A percentile compares a stretch with the other conserved stretches of the same genome.
These are phyloP conservation scores for Clavispora fructus DNA, from an alignment of 805 yeast species.

Conservation along the genomic window DNA sequence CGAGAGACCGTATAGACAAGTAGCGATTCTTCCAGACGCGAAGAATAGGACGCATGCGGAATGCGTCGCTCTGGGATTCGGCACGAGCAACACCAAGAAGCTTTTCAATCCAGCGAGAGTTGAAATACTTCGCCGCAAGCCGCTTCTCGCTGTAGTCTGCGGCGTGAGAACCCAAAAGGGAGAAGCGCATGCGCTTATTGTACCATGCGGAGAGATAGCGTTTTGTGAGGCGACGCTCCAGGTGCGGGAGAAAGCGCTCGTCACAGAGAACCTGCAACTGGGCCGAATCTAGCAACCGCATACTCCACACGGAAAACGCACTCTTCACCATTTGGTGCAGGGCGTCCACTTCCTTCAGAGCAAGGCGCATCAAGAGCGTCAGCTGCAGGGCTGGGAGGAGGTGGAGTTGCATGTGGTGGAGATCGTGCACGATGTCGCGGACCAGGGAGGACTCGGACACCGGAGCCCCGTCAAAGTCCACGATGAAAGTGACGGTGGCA, in stretches of 20 bases:
- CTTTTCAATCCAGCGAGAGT: background rate
- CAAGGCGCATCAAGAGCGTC: constrained; percentile 29
- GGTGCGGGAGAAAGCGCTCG: constrained; percentile 5
- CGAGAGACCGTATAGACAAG: constrained; percentile 1
- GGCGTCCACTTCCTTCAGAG: constrained; percentile 15
- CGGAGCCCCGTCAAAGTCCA: constrained; percentile 26
- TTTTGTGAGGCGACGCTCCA: background rate
- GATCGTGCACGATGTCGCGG: constrained; percentile 17
- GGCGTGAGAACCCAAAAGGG: background rate
- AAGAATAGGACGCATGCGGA: background rate
- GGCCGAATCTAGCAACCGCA: constrained; percentile 6
- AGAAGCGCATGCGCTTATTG: constrained; percentile 1
- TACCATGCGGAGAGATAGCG: constrained; percentile 12
- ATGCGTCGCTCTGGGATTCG: background rate
- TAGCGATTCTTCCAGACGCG: background rate
- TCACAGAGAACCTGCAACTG: constrained; percentile 11
- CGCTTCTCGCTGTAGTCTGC: background rate
- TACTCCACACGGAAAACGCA: constrained; percentile 20
- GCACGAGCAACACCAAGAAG: background rate
- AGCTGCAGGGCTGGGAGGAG: constrained; percentile 4
- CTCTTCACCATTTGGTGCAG: constrained; percentile 1
- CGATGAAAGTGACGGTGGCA: constrained; percentile 17
- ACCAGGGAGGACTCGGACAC: constrained; percentile 14
- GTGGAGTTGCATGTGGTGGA: constrained; percentile 18
- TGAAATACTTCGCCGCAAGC: background rate